Evolutionary conservation across 2,329 filamentous ascomycete genomes (phyloP).

Genomic region (Penicillium sp.): DNA sequence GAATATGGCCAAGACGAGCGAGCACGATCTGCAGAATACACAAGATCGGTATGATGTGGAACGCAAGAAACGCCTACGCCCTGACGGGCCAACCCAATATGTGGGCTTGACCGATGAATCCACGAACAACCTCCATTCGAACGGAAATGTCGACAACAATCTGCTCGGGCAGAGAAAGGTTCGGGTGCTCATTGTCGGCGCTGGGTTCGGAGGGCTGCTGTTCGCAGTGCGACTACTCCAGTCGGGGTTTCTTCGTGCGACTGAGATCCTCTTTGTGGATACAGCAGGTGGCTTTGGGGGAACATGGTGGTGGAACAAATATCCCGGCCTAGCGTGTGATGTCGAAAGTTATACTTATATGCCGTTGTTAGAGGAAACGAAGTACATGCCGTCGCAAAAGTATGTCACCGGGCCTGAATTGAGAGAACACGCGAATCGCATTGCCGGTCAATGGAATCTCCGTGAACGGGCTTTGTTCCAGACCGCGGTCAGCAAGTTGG

Average conservation of each 20-base stretch:
- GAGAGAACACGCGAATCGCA: conserved; percentile 46
- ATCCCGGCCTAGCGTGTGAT: conserved; percentile 55
- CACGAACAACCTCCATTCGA: neutral
- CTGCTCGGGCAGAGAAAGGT: neutral
- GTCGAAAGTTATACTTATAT: conserved; percentile 62
- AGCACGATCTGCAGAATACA: neutral
- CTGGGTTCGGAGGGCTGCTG: conserved; percentile 47
- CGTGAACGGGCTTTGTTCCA: conserved; percentile 49
- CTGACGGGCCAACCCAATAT: conserved; percentile 1
- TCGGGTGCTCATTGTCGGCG: conserved; percentile 42
- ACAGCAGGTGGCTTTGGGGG: conserved; percentile 52
- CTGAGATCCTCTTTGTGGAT: conserved; percentile 16
- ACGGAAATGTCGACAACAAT: neutral
- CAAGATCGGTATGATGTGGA: neutral
- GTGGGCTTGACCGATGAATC: neutral
- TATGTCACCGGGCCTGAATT: conserved; percentile 51
- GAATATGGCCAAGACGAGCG: neutral
- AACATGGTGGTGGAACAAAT: conserved; percentile 53
- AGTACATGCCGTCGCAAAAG: conserved; percentile 56
- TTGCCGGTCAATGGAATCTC: conserved; percentile 49
- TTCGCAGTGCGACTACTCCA: conserved; percentile 44
- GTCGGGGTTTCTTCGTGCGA: conserved; percentile 30
- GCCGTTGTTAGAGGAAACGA: conserved; percentile 60
- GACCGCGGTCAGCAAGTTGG: conserved; percentile 43
- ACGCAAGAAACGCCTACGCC: neutral